Evolutionary conservation across 192 early-diverging fungal genomes (phyloP).

Genomic region (Mortierella antarctica): DNA sequence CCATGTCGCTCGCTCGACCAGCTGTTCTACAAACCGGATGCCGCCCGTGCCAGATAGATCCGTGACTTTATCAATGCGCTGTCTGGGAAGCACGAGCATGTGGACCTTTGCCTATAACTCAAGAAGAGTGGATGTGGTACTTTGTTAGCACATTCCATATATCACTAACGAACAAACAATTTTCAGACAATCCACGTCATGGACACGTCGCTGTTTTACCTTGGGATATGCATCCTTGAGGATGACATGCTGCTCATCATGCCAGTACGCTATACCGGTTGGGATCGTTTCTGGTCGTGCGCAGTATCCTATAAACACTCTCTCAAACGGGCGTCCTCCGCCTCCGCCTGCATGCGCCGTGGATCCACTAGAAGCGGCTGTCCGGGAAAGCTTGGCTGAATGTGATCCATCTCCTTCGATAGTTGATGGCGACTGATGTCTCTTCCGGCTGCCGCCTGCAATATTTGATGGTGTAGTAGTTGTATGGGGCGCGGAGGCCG

Average conservation of each 20-base stretch:
- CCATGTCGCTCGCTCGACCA: slow-evolving; percentile 44
- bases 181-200: not conserved
- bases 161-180: not conserved
- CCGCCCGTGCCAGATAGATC: slow-evolving; percentile 33
- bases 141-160: not conserved
- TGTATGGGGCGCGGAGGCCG: not conserved
- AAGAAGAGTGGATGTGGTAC: not conserved
- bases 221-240: slow-evolving; percentile 69
- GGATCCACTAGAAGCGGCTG: not conserved
- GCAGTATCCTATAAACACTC: slow-evolving; percentile 49
- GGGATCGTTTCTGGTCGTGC: slow-evolving; percentile 54
- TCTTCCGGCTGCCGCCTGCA: not conserved
- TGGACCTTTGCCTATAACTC: slow-evolving; percentile 42
- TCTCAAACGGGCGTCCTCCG: not conserved
- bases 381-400: not conserved
- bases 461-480: not conserved
- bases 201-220: slow-evolving; percentile 19
- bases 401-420: not conserved
- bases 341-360: not conserved
- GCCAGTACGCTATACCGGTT: slow-evolving; percentile 45
- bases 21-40: slow-evolving; percentile 38
- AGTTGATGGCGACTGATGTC: not conserved
- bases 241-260: slow-evolving; percentile 58
- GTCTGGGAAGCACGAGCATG: slow-evolving; percentile 65
- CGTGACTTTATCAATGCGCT: slow-evolving; percentile 48